phyloP scores from a whole-genome alignment of 192 early-diverging fungal genomes.

The Entomortierella lignicola region DNA sequence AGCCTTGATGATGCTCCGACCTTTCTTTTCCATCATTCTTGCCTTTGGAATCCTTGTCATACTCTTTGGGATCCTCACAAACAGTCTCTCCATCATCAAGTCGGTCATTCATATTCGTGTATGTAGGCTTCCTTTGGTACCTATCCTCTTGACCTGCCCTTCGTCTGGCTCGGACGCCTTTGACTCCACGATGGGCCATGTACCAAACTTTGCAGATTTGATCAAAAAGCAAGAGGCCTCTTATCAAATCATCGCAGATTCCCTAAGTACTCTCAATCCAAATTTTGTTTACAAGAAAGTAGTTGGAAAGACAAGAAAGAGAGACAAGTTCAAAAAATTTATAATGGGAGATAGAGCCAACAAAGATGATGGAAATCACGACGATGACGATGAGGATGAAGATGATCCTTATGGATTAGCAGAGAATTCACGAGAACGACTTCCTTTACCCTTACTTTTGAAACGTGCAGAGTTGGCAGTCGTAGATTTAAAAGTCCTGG shows the following conservation, averaged over 20 bases:
- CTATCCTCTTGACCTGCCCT: constrained; percentile 15
- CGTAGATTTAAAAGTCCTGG: constrained; percentile 59
- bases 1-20: constrained; percentile 28
- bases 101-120: constrained; percentile 25
- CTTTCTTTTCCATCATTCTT: constrained; percentile 29
- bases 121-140: constrained; percentile 16
- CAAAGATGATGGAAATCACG: not conserved
- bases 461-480: constrained; percentile 64
- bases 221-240: constrained; percentile 59
- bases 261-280: constrained; percentile 40
- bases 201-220: constrained; percentile 63
- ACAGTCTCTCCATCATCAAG: constrained; percentile 12
- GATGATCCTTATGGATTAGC: constrained; percentile 29
- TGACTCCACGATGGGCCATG: constrained; percentile 14
- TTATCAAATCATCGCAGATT: constrained; percentile 53
- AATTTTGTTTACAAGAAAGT: constrained; percentile 9
- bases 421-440: constrained; percentile 4
- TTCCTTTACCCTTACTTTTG: constrained; percentile 54
- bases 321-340: not conserved
- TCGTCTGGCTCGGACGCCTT: not conserved
- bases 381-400: not conserved
- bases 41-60: not conserved
- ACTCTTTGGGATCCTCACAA: not conserved
- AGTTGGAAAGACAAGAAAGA: not conserved
- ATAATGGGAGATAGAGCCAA: not conserved